Conservation (phyloP, 1,284 basidiomycete species). For the Boletus semigastroideus region DNA sequence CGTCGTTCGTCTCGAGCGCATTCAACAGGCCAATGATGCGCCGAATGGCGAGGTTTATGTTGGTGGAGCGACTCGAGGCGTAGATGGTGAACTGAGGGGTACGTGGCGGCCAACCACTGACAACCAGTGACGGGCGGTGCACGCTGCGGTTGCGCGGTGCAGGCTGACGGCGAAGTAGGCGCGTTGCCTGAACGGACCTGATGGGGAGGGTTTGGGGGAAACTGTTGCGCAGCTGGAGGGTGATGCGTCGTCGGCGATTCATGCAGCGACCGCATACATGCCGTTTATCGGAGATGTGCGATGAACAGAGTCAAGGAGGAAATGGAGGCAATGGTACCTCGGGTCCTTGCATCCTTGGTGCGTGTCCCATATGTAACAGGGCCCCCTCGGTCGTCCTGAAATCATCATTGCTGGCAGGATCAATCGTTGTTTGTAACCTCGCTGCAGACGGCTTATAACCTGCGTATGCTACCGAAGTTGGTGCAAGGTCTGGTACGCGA, state of each 20-base stretch:
- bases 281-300: constrained; percentile 72
- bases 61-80: constrained; percentile 75
- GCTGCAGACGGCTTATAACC: constrained; percentile 92
- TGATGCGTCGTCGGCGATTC: constrained; percentile 36
- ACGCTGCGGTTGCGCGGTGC: background rate
- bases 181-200: constrained; percentile 31
- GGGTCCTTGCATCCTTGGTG: constrained; percentile 74
- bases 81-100: constrained; percentile 70
- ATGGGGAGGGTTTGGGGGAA: constrained; percentile 10
- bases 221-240: constrained; percentile 33
- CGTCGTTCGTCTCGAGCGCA: constrained; percentile 70
- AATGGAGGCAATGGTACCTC: constrained; percentile 87
- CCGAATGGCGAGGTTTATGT: constrained; percentile 80
- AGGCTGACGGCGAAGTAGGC: constrained; percentile 14
- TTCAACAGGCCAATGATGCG: constrained; percentile 82
- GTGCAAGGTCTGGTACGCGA: constrained; percentile 81
- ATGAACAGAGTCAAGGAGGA: constrained; percentile 68
- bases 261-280: constrained; percentile 67
- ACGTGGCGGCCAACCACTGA: no score
- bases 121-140: constrained; percentile 33
- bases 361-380: constrained; percentile 12
- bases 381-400: background rate
- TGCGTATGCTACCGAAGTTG: constrained; percentile 80
- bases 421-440: constrained; percentile 80
- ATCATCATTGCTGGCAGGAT: constrained; percentile 52